Conservation (phyloP, 2,329 filamentous ascomycete species). For the Phoma herbarum region DNA sequence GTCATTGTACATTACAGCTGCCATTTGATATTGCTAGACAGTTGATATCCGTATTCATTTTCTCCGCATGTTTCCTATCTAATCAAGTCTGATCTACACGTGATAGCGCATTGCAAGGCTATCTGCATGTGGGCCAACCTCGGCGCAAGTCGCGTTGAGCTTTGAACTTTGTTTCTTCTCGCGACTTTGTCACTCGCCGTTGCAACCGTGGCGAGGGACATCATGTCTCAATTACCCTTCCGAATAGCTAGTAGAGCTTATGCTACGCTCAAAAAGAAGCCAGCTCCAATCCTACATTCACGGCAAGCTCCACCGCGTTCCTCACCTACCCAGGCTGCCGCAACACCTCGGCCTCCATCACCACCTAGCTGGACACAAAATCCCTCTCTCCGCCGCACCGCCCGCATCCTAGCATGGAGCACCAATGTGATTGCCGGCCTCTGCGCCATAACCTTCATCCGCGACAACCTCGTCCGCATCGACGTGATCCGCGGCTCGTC, state of each 20-base stretch:
- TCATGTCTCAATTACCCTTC: constrained; percentile 1
- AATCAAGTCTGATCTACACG: constrained; percentile 21
- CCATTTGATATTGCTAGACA: constrained; percentile 38
- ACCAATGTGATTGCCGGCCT: constrained; percentile 27
- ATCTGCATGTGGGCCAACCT: constrained; percentile 6
- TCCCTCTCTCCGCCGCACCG: constrained; percentile 14
- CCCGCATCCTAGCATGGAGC: constrained; percentile 25
- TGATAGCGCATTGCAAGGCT: constrained; percentile 10
- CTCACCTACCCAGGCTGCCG: neutral
- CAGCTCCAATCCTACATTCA: neutral
- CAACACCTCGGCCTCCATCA: constrained; percentile 6
- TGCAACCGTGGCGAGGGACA: neutral
- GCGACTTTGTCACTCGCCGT: neutral
- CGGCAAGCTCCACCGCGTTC: constrained; percentile 11
- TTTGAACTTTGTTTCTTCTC: constrained; percentile 6
- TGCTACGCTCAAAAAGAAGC: constrained; percentile 7
- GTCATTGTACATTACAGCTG: constrained; percentile 49
- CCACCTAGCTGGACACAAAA: constrained; percentile 20
- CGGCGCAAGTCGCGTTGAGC: constrained; percentile 22
- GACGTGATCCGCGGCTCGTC: constrained; percentile 52
- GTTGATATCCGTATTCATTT: constrained; percentile 23
- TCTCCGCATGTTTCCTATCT: constrained; percentile 29
- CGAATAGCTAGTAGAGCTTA: constrained; percentile 6
- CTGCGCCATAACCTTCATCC: constrained; percentile 42
- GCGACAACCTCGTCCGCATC: constrained; percentile 53